Percentiles rank a stretch among this genome's conserved stretches.
phyloP scores from a whole-genome alignment of 805 yeast genomes.

The Zygosaccharomyces rouxii region DNA sequence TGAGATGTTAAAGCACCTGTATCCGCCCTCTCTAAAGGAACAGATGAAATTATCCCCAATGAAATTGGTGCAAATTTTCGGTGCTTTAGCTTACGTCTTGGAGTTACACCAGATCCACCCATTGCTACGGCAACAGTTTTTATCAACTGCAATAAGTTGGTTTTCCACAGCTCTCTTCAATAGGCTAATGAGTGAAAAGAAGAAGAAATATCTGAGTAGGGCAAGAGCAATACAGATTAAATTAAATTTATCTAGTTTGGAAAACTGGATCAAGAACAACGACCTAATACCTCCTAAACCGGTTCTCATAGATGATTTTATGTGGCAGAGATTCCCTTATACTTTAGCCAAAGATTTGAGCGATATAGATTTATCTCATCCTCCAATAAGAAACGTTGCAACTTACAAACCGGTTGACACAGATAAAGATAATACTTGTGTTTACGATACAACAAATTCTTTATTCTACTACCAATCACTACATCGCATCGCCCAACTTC shows the following conservation, averaged over 20 bases:
- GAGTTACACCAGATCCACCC: conserved; percentile 79
- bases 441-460: conserved; percentile 37
- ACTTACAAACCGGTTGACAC: conserved; percentile 22
- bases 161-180: conserved; percentile 70
- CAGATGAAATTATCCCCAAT: conserved; percentile 88
- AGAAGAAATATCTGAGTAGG: conserved; percentile 62
- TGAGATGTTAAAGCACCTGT: conserved; percentile 67
- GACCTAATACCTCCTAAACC: conserved; percentile 31
- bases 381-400: conserved; percentile 25
- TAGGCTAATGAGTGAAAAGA: conserved; percentile 56
- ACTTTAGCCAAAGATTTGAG: conserved; percentile 34
- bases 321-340: conserved; percentile 39
- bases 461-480: conserved; percentile 62
- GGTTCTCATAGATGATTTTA: conserved; percentile 36
- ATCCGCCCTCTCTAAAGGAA: conserved; percentile 79
- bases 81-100: conserved; percentile 81
- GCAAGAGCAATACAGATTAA: conserved; percentile 86
- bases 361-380: conserved; percentile 24
- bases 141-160: conserved; percentile 76
- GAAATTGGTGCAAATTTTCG: conserved; percentile 76
- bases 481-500: conserved; percentile 58
- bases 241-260: conserved; percentile 76
- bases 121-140: conserved; percentile 68
- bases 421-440: conserved; percentile 4
- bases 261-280: conserved; percentile 80